Evolutionary conservation across 495 filamentous ascomycete species (phyloP).

Genomic region (Glutinoglossum americanum): DNA sequence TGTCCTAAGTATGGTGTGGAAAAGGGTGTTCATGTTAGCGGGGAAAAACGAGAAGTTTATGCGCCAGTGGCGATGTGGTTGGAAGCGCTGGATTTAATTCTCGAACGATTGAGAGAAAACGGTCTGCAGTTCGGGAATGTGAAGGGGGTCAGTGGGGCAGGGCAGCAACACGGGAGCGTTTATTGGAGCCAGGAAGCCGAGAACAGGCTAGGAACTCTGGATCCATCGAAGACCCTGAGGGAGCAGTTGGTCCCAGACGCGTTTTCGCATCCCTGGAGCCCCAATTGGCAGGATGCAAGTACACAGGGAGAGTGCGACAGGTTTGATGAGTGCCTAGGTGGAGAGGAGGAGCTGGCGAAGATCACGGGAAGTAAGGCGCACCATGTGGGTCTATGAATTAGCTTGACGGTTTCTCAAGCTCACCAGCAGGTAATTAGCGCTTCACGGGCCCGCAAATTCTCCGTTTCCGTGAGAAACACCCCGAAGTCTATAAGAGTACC

Average conservation of each 20-base stretch:
- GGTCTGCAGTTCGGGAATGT: constrained; percentile 60
- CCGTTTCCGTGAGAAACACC: constrained; percentile 57
- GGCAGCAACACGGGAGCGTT: constrained; percentile 92
- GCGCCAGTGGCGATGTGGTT: constrained; percentile 89
- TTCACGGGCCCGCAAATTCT: constrained; percentile 98
- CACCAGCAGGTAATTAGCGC: constrained; percentile 28
- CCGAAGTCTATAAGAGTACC: constrained; percentile 59
- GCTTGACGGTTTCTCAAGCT: neutral
- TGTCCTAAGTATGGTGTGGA: constrained; percentile 50
- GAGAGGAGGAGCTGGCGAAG: constrained; percentile 42
- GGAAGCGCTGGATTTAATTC: constrained; percentile 70
- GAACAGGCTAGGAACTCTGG: constrained; percentile 33
- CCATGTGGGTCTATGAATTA: constrained; percentile 38
- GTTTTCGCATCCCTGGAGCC: constrained; percentile 72
- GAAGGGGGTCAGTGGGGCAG: constrained; percentile 69
- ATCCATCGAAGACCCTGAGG: constrained; percentile 35
- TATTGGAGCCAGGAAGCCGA: constrained; percentile 70
- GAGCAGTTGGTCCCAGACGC: constrained; percentile 43
- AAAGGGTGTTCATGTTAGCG: constrained; percentile 71
- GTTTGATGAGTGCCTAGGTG: constrained; percentile 54
- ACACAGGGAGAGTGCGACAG: constrained; percentile 78
- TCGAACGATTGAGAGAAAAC: constrained; percentile 44
- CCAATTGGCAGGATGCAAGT: constrained; percentile 95
- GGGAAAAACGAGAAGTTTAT: constrained; percentile 65
- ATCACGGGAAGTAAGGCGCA: constrained; percentile 83